A percentile compares a stretch with the other conserved stretches of the same genome.
These are phyloP conservation scores for Eutrema yunnanense DNA, from an alignment of 345 rosid species.

Conservation along the genomic window DNA sequence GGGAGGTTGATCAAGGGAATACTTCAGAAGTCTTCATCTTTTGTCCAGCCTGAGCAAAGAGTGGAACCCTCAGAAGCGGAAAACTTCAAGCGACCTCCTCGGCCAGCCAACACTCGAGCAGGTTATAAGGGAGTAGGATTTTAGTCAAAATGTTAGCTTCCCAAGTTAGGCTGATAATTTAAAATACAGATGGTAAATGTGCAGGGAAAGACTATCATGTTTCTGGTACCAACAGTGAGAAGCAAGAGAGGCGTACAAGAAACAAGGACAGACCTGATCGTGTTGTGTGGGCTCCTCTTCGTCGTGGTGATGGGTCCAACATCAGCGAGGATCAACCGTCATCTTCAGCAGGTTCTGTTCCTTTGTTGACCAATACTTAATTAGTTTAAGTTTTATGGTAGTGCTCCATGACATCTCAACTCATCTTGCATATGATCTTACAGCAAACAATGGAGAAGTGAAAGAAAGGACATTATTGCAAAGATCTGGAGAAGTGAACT, in stretches of 20 bases:
- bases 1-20: constrained; percentile 49
- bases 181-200: constrained; percentile 36
- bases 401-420: constrained; percentile 1
- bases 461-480: constrained; percentile 29
- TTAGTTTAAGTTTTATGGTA: constrained; percentile 5
- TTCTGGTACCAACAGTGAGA: constrained; percentile 36
- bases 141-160: constrained; percentile 11
- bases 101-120: constrained; percentile 30
- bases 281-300: constrained; percentile 62
- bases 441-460: constrained; percentile 34
- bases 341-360: constrained; percentile 39
- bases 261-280: constrained; percentile 77
- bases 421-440: background rate
- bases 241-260: constrained; percentile 46
- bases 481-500: constrained; percentile 20
- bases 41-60: constrained; percentile 37
- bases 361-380: background rate
- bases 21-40: constrained; percentile 34
- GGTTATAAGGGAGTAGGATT: constrained; percentile 26
- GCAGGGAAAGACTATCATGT: constrained; percentile 41
- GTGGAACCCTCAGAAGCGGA: constrained; percentile 29
- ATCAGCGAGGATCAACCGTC: constrained; percentile 38
- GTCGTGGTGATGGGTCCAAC: constrained; percentile 45
- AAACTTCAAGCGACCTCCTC: constrained; percentile 33
- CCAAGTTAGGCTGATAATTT: background rate